phyloP scores from a whole-genome alignment of 192 early-diverging fungal species.

The Coemansia sp. region DNA sequence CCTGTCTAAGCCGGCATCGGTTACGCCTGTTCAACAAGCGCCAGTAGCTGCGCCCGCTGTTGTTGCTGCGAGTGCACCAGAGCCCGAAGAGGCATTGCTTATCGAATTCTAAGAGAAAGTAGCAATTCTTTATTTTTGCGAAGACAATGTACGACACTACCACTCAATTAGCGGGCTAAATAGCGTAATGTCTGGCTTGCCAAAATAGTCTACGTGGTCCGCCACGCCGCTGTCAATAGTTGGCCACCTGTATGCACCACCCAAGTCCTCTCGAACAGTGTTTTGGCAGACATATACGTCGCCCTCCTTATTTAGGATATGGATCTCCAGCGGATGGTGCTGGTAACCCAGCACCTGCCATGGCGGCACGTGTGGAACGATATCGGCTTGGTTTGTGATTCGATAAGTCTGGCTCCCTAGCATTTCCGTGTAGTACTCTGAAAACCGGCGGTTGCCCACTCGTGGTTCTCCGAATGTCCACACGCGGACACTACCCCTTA shows the following conservation, averaged over 20 bases:
- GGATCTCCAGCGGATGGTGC: constrained; percentile 53
- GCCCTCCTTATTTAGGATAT: constrained; percentile 45
- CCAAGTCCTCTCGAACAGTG: constrained; percentile 49
- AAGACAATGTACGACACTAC: constrained; percentile 14
- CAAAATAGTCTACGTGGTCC: constrained; percentile 54
- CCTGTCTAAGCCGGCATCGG: constrained; percentile 1
- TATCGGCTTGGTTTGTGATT: constrained; percentile 46
- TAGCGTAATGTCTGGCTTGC: constrained; percentile 43
- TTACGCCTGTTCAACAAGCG: constrained; percentile 1
- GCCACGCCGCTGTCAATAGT: constrained; percentile 50
- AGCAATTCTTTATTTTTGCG: constrained; percentile 5
- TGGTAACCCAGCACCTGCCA: constrained; percentile 58
- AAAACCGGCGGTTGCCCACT: constrained; percentile 46
- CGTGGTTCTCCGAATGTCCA: constrained; percentile 57
- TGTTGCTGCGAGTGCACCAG: constrained; percentile 5
- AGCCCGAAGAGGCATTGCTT: constrained; percentile 37
- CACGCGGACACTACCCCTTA: constrained; percentile 40
- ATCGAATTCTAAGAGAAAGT: constrained; percentile 32
- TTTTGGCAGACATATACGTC: constrained; percentile 56
- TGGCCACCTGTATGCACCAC: constrained; percentile 56
- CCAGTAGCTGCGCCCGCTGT: constrained; percentile 3
- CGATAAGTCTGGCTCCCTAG: constrained; percentile 52
- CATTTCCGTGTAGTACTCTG: constrained; percentile 47
- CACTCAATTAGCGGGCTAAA: constrained; percentile 44
- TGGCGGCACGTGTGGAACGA: constrained; percentile 52